Evolutionary conservation across 2,329 filamentous ascomycete species (phyloP).

Genomic region (Claviceps paspali): DNA sequence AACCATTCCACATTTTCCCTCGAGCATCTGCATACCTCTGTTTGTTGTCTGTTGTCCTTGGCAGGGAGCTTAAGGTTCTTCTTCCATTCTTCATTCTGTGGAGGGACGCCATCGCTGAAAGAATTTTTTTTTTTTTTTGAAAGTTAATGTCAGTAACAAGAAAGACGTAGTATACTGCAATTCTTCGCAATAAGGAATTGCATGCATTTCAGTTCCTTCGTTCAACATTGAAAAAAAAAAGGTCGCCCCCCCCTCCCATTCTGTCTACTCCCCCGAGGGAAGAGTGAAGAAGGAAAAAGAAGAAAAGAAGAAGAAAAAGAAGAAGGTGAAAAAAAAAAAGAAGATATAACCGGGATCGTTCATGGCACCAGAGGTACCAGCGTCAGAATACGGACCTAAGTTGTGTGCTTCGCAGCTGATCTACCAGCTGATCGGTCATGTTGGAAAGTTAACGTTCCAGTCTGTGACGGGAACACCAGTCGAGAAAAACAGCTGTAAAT

Average conservation of each 20-base stretch:
- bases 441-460: conserved; percentile 12
- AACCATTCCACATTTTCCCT: not conserved
- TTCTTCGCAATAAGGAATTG: too few relatives aligned
- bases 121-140: too few relatives aligned
- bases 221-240: too few relatives aligned
- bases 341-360: too few relatives aligned
- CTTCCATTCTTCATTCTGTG: conserved; percentile 52
- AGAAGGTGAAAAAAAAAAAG: too few relatives aligned
- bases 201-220: too few relatives aligned
- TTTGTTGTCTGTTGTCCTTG: conserved; percentile 66
- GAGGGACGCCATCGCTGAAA: conserved; percentile 30
- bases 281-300: too few relatives aligned
- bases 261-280: too few relatives aligned
- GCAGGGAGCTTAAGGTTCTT: conserved; percentile 54
- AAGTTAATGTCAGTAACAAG: conserved; percentile 1
- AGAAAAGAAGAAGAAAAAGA: not conserved
- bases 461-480: conserved; percentile 13
- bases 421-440: conserved; percentile 31
- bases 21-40: conserved; percentile 40
- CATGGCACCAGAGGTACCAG: too few relatives aligned
- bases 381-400: conserved; percentile 20
- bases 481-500: conserved; percentile 6
- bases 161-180: too few relatives aligned
- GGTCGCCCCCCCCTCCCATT: too few relatives aligned
- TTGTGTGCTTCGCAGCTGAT: conserved; percentile 27